These are phyloP conservation scores for Phialocephala sp. DNA, from an alignment of 2,329 filamentous ascomycete species.

Conservation along the genomic window DNA sequence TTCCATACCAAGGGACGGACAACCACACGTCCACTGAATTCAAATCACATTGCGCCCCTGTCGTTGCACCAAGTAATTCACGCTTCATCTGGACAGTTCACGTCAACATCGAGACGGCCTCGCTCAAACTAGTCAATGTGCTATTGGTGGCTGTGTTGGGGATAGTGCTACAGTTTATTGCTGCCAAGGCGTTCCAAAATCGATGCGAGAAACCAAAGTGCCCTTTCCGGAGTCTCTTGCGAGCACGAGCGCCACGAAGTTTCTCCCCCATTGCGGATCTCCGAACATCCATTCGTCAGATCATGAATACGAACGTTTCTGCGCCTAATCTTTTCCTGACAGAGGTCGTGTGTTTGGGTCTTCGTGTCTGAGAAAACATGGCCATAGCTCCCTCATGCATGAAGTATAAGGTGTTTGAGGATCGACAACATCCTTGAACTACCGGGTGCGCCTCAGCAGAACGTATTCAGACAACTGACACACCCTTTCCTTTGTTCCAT, in stretches of 20 bases:
- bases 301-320: background rate
- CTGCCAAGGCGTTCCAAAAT: constrained; percentile 26
- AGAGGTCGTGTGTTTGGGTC: constrained; percentile 4
- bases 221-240: constrained; percentile 13
- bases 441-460: background rate
- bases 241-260: constrained; percentile 24
- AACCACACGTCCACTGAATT: background rate
- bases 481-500: constrained; percentile 19
- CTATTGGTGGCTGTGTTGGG: constrained; percentile 24
- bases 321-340: background rate
- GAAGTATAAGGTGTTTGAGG: constrained; percentile 33
- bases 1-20: constrained; percentile 6
- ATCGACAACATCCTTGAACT: constrained; percentile 28
- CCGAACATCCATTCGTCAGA: constrained; percentile 3
- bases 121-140: constrained; percentile 9
- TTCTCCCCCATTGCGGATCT: constrained; percentile 4
- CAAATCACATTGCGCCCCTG: constrained; percentile 12
- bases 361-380: background rate
- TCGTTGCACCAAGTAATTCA: constrained; percentile 14
- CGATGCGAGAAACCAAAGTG: constrained; percentile 24
- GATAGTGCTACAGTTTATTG: constrained; percentile 21
- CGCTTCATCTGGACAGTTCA: constrained; percentile 13
- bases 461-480: constrained; percentile 15
- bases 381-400: constrained; percentile 20
- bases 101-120: constrained; percentile 19